These are phyloP conservation scores for Sarocladiaceae sp. DNA, from an alignment of 2,329 filamentous ascomycete genomes.

Conservation along the genomic window DNA sequence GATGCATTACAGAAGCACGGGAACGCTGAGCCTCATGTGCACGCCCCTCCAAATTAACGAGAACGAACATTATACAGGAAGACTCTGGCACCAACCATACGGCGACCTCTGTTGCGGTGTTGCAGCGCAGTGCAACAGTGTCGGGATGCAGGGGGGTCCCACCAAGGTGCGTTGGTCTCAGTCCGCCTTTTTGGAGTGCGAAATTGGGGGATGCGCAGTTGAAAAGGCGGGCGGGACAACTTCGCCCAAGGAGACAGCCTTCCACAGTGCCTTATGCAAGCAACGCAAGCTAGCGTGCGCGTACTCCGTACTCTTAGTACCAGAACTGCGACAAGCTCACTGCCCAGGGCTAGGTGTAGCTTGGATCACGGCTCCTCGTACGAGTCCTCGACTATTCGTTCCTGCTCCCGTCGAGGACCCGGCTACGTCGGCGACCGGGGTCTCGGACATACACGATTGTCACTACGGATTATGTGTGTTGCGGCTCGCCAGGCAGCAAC, in stretches of 20 bases:
- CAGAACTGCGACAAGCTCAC: neutral
- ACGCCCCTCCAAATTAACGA: neutral
- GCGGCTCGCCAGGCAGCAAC: slow-evolving; percentile 7
- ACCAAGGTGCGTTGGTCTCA: neutral
- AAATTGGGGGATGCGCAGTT: slow-evolving; percentile 2
- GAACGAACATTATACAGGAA: neutral
- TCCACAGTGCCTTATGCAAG: slow-evolving; percentile 6
- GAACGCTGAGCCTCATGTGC: slow-evolving; percentile 4
- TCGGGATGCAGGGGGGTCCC: slow-evolving; percentile 7
- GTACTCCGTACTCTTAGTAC: neutral
- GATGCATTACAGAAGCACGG: neutral
- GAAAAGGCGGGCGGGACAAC: slow-evolving; percentile 5
- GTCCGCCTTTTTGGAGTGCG: slow-evolving; percentile 5
- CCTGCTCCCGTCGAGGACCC: neutral
- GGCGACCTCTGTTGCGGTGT: neutral
- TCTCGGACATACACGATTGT: slow-evolving; percentile 1
- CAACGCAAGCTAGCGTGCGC: slow-evolving; percentile 6
- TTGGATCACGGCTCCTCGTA: too few species aligned
- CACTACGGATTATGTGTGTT: neutral
- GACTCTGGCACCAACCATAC: neutral
- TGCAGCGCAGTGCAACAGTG: slow-evolving; percentile 6
- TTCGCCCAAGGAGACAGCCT: neutral
- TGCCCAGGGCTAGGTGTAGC: too few species aligned
- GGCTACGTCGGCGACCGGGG: neutral
- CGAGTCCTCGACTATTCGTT: neutral